Base-by-base conservation (phyloP, 139 green algal species). In the Parachlorella kessleri region DNA sequence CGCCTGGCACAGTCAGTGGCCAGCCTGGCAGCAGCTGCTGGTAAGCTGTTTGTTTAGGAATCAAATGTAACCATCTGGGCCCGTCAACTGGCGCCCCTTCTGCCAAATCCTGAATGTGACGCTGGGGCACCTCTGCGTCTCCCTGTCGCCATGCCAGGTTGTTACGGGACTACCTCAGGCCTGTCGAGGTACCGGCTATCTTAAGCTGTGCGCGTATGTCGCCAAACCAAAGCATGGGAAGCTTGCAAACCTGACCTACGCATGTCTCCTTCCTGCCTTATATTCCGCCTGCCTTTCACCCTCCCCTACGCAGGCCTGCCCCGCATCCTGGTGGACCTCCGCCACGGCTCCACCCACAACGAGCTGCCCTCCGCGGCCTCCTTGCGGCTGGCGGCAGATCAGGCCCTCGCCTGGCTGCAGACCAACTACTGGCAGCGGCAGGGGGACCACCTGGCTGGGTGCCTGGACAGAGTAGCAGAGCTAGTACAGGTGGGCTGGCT, bases 311-410 rank as follows among this genome's bases (percentile, higher is more conserved):
- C 88, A 68, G 92, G 93, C 30, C 74, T 97, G 53, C 92, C 93
- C 0, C 88, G 88, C 14, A 55, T 92, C 53, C 80, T 97, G 75
- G 93, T 97, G 26, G 93, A 97, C 66, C 55, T 94, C 1, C 85
- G 93, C 5, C 93, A 95, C 36, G 92, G 96, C 48, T 89, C 93
- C 2, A 92, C 90, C 1, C 93, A 97, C 86, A 96, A 93, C 72
- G 90, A 95, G 38, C 86, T 97, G 74, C 93, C 93, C 3, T 85
- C 77, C 3, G 76, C 96, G 76, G 65, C 87, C 9, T 78, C 92
- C 38, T 86, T 97, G 37, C 82, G 88, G 32, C 63, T 92, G 35
- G 93, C 87, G 0, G 87, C 88, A 1, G 41, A 42, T 7, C 84
- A 92, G 14, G 89, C 88, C 1, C 83, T 96, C 41, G 68, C 76